Evolutionary conservation across 2,329 filamentous ascomycete species (phyloP).

Genomic region (Colletotrichum theobromicola): DNA sequence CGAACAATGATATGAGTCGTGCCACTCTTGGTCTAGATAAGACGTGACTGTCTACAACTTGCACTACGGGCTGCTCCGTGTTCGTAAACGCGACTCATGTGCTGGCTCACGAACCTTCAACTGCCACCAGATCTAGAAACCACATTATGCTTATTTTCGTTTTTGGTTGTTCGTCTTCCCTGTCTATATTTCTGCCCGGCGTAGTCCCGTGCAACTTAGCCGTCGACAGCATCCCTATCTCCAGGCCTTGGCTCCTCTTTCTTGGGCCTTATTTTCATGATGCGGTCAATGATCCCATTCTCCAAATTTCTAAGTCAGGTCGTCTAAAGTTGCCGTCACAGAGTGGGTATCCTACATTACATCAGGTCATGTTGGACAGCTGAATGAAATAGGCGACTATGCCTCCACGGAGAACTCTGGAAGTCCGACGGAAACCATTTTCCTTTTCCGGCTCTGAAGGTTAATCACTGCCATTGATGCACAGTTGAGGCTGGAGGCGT

Average conservation of each 20-base stretch:
- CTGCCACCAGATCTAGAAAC: neutral
- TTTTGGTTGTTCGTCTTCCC: neutral
- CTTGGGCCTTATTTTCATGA: neutral
- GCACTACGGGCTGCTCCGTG: neutral
- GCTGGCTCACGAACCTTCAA: neutral
- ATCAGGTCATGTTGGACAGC: neutral
- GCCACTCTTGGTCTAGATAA: neutral
- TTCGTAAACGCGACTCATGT: neutral
- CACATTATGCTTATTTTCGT: neutral
- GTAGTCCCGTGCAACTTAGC: neutral
- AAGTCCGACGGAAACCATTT: neutral
- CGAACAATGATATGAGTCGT: neutral
- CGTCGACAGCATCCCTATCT: neutral
- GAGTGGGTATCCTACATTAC: neutral
- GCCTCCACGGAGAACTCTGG: neutral
- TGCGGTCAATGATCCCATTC: neutral
- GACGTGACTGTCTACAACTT: neutral
- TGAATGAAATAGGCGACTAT: neutral
- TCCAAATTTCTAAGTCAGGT: neutral
- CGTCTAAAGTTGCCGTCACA: neutral
- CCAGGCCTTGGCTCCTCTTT: neutral
- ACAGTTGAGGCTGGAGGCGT: neutral
- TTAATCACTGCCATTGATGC: neutral
- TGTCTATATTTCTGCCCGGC: neutral
- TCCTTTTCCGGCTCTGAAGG: neutral